Evolutionary conservation across 345 rosid genomes (phyloP).

Genomic region (Rhodamnia rubescens): DNA sequence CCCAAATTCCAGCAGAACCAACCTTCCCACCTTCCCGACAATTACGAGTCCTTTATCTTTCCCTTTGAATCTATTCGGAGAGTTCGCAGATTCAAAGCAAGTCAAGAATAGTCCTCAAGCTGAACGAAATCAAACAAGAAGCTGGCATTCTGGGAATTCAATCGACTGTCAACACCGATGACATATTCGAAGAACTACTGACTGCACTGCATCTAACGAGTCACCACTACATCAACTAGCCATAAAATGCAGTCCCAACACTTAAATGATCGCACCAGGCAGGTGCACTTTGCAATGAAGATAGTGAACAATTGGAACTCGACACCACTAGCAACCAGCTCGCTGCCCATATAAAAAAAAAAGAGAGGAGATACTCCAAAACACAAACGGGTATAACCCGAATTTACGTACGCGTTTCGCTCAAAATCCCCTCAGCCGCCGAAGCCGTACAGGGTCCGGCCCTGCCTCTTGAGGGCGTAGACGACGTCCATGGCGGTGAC

Average conservation of each 20-base stretch:
- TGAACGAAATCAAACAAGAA: neutral
- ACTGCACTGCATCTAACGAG: neutral
- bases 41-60: neutral
- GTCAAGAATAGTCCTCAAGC: neutral
- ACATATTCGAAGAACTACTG: neutral
- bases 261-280: neutral
- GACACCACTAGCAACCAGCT: neutral
- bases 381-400: neutral
- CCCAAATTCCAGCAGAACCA: neutral
- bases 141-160: neutral
- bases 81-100: neutral
- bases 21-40: neutral
- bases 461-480: constrained; percentile 25
- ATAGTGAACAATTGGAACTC: too few species aligned
- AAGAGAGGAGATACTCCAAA: too few species aligned
- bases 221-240: neutral
- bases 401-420: neutral
- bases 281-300: neutral
- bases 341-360: neutral
- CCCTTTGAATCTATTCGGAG: neutral
- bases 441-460: constrained; percentile 24
- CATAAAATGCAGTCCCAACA: neutral
- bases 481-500: constrained; percentile 28
- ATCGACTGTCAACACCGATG: neutral
- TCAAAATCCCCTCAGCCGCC: constrained; percentile 6